Percentiles rank a stretch among this genome's conserved stretches.
Conservation (phyloP, 805 yeast genomes). For the Kodamaea nitidulidarum region DNA sequence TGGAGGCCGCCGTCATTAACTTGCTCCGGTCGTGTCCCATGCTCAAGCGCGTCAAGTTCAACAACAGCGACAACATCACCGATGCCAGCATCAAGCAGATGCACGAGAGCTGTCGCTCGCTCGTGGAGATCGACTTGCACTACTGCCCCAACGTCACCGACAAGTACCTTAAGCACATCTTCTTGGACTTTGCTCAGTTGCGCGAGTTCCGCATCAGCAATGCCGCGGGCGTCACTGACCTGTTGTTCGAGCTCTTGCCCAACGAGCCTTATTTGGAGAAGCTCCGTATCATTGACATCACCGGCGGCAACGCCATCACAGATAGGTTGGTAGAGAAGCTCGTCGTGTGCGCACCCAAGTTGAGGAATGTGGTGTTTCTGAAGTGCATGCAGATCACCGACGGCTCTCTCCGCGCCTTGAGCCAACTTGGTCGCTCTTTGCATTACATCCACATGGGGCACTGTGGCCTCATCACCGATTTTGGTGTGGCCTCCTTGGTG, state of each 20-base stretch:
- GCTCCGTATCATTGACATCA: conserved; percentile 77
- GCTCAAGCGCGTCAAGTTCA: conserved; percentile 77
- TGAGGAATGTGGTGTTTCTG: conserved; percentile 83
- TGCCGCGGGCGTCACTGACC: conserved; percentile 66
- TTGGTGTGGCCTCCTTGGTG: conserved; percentile 73
- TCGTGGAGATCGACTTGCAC: conserved; percentile 88
- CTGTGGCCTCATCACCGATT: conserved; percentile 85
- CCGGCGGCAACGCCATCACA: conserved; percentile 76
- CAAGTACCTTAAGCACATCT: conserved; percentile 51
- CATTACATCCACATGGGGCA: conserved; percentile 94
- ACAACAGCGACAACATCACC: conserved; percentile 63
- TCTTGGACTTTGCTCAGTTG: conserved; percentile 61
- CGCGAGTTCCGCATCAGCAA: conserved; percentile 82
- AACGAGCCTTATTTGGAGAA: conserved; percentile 51
- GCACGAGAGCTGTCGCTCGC: conserved; percentile 66
- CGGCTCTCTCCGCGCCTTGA: conserved; percentile 64
- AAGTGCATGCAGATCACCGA: conserved; percentile 88
- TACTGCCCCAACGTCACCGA: conserved; percentile 74
- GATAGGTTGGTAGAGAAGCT: conserved; percentile 74
- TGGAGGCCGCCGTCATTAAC: conserved; percentile 57
- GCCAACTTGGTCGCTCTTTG: conserved; percentile 70
- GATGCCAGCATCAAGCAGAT: conserved; percentile 59
- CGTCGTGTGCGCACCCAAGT: conserved; percentile 73
- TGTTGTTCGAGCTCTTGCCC: conserved; percentile 54
- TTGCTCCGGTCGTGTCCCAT: conserved; percentile 63